Percentiles rank a stretch among this genome's conserved stretches.
These are phyloP conservation scores for Komagataea norvegica DNA, from an alignment of 1,139 yeast genomes.

Conservation along the genomic window DNA sequence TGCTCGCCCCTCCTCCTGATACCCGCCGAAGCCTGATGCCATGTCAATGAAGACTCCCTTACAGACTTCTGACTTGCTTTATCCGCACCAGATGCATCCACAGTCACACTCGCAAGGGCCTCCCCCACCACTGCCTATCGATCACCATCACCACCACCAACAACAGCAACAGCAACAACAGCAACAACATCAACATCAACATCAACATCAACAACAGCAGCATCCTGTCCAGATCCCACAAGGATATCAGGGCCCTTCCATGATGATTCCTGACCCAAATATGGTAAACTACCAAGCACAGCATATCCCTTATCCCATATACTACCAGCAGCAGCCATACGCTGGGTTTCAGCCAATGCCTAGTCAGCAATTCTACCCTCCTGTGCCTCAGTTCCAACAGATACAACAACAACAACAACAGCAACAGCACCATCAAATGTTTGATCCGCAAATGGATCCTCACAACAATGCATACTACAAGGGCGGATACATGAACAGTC, in stretches of 20 bases:
- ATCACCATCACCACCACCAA: no score
- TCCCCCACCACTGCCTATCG: neutral
- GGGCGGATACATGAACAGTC: conserved; percentile 1
- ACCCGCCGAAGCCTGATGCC: conserved; percentile 1
- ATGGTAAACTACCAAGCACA: neutral
- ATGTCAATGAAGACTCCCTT: conserved; percentile 8
- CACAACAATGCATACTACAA: no score
- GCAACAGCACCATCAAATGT: conserved; percentile 3
- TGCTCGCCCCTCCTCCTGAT: no score
- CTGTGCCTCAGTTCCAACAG: neutral
- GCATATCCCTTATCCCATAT: no score
- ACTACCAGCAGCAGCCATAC: no score
- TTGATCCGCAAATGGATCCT: neutral
- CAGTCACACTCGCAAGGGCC: neutral
- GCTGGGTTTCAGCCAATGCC: no score
- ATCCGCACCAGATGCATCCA: neutral
- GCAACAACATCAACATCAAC: conserved; percentile 1
- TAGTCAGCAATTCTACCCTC: neutral
- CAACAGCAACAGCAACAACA: neutral
- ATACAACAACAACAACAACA: conserved; percentile 7
- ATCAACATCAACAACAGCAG: neutral
- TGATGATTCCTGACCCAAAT: neutral
- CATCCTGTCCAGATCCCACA: neutral
- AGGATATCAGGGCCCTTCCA: no score
- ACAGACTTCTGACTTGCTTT: conserved; percentile 1